Evolutionary conservation across 805 yeast species (phyloP), one percentile per base, ranked within the genome.

Genomic region (Myxozyma udenii): DNA sequence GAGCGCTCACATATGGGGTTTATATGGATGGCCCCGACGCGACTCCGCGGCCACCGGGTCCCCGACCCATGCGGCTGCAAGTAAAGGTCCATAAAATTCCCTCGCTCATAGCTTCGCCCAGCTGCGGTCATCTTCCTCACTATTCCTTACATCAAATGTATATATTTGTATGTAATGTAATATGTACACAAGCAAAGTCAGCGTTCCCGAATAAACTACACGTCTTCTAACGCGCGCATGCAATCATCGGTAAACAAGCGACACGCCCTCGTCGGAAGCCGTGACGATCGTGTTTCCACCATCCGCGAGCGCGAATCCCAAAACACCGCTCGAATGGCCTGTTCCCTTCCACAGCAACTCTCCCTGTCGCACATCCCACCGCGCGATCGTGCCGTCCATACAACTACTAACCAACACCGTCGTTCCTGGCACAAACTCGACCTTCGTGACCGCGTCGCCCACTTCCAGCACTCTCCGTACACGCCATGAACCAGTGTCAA

Each of bases 191-290:
- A n/a, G n/a, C n/a, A n/a, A n/a, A n/a, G n/a, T n/a, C n/a, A n/a
- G n/a, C n/a, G n/a, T n/a, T n/a, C n/a, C n/a, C n/a, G n/a, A n/a
- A n/a, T n/a, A n/a, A n/a, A n/a, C n/a, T n/a, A n/a, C n/a, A n/a
- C n/a, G n/a, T n/a, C n/a, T n/a, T n/a, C n/a, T n/a, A n/a, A n/a
- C n/a, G n/a, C n/a, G n/a, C n/a, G n/a, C n/a, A n/a, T n/a, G n/a
- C n/a, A n/a, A n/a, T n/a, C n/a, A 43, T 33, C 75, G 74, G 62
- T 81, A 89, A 9, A 91, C 79, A 58, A 91, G 73, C 11, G 95
- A 80, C 28, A 93, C 96, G 61, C 96, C 96, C 69, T 93, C 98
- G 68, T 93, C 98, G 58, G 97, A 97, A 12, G 96, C 98, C 19
- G 97, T 87, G 33, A 89, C 77, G 41, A 93, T 64, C 66, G 83